Evolutionary conservation across 225 moss, liverwort and hornwort genomes (phyloP).

Genomic region (Physcomitrium patens): DNA sequence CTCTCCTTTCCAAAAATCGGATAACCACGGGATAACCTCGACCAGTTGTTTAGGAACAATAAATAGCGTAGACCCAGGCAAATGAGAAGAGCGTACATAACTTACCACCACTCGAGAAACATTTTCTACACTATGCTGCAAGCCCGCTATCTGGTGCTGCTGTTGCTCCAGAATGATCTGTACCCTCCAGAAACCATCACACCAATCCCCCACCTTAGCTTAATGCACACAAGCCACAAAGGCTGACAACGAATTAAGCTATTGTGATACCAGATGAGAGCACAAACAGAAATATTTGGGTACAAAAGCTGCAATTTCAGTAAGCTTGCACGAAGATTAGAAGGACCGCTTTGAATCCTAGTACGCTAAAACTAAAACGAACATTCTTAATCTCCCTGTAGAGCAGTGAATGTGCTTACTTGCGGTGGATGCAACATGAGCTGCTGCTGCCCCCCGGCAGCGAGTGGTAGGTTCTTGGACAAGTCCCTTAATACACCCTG

Average conservation of each 20-base stretch:
- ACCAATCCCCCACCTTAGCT: slow-evolving; percentile 36
- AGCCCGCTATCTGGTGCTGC: slow-evolving; percentile 72
- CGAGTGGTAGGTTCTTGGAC: slow-evolving; percentile 67
- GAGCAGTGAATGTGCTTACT: slow-evolving; percentile 43
- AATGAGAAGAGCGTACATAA: background rate
- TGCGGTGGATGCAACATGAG: slow-evolving; percentile 77
- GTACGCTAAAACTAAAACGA: background rate
- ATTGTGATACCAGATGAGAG: background rate
- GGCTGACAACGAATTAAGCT: slow-evolving; percentile 9
- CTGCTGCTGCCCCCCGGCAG: slow-evolving; percentile 73
- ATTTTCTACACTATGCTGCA: slow-evolving; percentile 74
- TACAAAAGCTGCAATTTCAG: background rate
- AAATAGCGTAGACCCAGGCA: background rate
- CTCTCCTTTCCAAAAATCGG: background rate
- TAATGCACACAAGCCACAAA: slow-evolving; percentile 4
- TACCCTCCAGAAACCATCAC: slow-evolving; percentile 39
- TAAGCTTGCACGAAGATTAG: background rate
- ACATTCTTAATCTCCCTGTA: slow-evolving; percentile 1
- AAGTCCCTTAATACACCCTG: slow-evolving; percentile 82
- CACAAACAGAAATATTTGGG: background rate
- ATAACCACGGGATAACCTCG: background rate
- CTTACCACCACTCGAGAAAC: slow-evolving; percentile 55
- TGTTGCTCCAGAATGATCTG: slow-evolving; percentile 84
- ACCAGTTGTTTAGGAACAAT: background rate
- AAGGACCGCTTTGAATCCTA: background rate